phyloP scores from a whole-genome alignment of 106 monocot species.

The Posidonia australis region DNA sequence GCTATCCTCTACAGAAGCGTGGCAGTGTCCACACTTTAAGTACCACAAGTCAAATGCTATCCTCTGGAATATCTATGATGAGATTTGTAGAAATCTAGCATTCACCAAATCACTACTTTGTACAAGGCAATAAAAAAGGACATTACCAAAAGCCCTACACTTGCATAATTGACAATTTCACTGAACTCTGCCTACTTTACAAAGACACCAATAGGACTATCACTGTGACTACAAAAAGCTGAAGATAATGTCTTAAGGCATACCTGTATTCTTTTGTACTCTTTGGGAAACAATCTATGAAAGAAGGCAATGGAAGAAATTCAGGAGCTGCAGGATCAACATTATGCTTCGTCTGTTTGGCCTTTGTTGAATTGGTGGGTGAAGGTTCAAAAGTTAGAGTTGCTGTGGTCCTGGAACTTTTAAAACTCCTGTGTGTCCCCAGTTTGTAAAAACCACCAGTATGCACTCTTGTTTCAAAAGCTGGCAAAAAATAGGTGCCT shows the following conservation, averaged over 20 bases:
- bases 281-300: conserved; percentile 84
- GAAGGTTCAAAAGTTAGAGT: conserved; percentile 47
- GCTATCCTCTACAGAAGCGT: no score
- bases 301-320: conserved; percentile 86
- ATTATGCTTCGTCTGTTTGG: conserved; percentile 47
- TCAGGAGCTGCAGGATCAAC: conserved; percentile 77
- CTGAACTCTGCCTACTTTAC: background rate
- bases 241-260: background rate
- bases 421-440: background rate
- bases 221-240: background rate
- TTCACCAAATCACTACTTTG: no score
- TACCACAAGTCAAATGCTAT: no score
- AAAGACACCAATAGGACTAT: background rate
- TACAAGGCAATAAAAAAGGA: no score
- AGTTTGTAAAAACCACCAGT: background rate
- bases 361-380: conserved; percentile 29
- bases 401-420: conserved; percentile 26
- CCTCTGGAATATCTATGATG: no score
- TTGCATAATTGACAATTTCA: background rate
- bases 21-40: no score
- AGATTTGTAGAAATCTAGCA: no score
- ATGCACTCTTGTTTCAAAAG: background rate
- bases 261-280: conserved; percentile 86
- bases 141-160: no score
- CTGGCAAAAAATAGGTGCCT: background rate